Conservation (phyloP, 129 eudicot genomes). For the Chrysanthemum makinoi region DNA sequence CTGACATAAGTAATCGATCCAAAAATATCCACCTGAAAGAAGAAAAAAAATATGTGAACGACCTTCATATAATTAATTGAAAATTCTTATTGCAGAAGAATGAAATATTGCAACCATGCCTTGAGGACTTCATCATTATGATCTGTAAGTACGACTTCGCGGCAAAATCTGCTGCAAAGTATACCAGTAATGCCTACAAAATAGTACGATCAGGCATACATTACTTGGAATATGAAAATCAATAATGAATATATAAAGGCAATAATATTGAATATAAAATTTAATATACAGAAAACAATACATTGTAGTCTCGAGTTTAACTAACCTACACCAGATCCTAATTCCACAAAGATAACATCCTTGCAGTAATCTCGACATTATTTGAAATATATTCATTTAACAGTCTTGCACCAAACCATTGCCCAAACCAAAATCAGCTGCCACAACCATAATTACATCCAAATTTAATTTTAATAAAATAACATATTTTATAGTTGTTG, state of each 20-base stretch:
- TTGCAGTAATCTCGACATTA: slow-evolving; percentile 63
- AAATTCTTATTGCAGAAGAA: slow-evolving; percentile 19
- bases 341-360: slow-evolving; percentile 80
- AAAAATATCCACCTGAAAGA: too few relatives aligned
- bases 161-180: slow-evolving; percentile 77
- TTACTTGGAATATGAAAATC: too few relatives aligned
- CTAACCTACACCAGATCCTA: slow-evolving; percentile 98
- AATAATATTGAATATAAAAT: background rate
- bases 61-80: too few relatives aligned
- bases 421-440: slow-evolving; percentile 99
- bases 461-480: too few relatives aligned
- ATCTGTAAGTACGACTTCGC: slow-evolving; percentile 68
- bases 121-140: slow-evolving; percentile 94
- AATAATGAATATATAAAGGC: too few relatives aligned
- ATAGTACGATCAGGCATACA: slow-evolving; percentile 16
- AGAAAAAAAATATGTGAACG: too few relatives aligned
- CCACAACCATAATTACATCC: background rate
- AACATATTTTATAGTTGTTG: too few relatives aligned
- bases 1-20: too few relatives aligned
- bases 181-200: slow-evolving; percentile 81
- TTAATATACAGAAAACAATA: background rate
- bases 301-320: background rate
- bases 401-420: slow-evolving; percentile 96
- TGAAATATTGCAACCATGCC: slow-evolving; percentile 49
- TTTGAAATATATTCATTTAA: slow-evolving; percentile 79